Base-by-base conservation (phyloP, 1,139 yeast species). In the Diutina pseudorugosa region DNA sequence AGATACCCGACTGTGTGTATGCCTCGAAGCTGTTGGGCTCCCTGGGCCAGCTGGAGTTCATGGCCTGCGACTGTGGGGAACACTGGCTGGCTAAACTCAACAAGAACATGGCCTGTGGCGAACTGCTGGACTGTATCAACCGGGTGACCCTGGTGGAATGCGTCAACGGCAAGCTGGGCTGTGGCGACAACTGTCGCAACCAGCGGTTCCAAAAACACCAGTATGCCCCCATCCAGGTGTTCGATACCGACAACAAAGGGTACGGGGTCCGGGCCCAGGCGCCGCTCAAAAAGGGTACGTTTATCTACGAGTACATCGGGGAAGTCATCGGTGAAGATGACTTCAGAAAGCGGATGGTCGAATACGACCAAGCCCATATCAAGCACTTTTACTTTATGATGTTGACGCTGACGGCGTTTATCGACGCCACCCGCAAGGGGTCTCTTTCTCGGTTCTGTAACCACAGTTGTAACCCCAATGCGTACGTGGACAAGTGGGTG, bases 361-460 rank as follows among this genome's bases (percentile, higher is more conserved):
- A 77, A 50, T 93, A 93, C 65, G 94, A 86, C 62, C 66, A 72
- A 41, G 76, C 77, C 58, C 80, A 84, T n/a, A 76, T 85, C 58
- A 82, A 79, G 65, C 98, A 93, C 67, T 93, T 93, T 61, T 93
- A 93, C 66, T 93, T 93, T 66, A 93, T 93, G 98, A 90, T 90
- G 97, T 77, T 93, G 57, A 95, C 89, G 60, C 86, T 83, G 62
- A 91, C 90, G 57, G 93, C 93, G 62, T 93, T 89, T 63, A 88
- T 93, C 55, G 98, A 93, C 67, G 98, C 98, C 51, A 91, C 98
- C 1, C 73, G 77, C 51, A 85, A 80, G 67, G 98, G 98, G 2
- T 81, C 91, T 21, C 68, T 91, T 54, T 96, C 95, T 0, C 73
- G 98, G 56, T 93, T 91, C 69, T 87, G 94, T 61, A 93, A 93